A percentile compares a stretch with the other conserved stretches of the same genome.
Evolutionary conservation across 345 rosid genomes (phyloP).

Genomic region (Conringia planisiliqua): DNA sequence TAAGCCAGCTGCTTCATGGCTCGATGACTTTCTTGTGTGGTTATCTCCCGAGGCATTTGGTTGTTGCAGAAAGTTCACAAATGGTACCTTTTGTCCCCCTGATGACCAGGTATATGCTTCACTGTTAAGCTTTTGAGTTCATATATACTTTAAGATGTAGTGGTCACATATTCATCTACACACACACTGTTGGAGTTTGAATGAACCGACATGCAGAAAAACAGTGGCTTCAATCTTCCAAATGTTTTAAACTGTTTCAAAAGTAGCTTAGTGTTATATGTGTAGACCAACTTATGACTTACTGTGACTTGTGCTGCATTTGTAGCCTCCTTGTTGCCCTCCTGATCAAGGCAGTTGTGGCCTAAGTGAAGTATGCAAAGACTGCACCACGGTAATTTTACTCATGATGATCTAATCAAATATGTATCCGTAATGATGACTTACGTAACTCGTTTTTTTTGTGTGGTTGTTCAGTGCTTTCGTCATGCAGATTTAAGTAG

Average conservation of each 20-base stretch:
- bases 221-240: neutral
- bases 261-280: neutral
- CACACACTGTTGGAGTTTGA: neutral
- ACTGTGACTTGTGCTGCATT: slow-evolving; percentile 13
- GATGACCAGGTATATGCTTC: slow-evolving; percentile 70
- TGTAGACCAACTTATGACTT: neutral
- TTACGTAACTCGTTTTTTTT: neutral
- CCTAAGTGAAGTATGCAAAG: slow-evolving; percentile 76
- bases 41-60: slow-evolving; percentile 98
- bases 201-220: neutral
- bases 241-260: neutral
- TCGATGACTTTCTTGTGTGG: slow-evolving; percentile 98
- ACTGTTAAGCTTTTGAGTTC: neutral
- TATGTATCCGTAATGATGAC: neutral
- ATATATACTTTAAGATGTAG: neutral
- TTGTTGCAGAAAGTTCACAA: slow-evolving; percentile 89
- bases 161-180: neutral
- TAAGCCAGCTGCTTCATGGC: slow-evolving; percentile 99
- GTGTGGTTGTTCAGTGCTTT: slow-evolving; percentile 70
- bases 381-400: slow-evolving; percentile 86
- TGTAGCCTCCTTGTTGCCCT: slow-evolving; percentile 92
- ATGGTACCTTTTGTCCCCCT: slow-evolving; percentile 93
- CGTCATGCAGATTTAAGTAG: slow-evolving; percentile 78
- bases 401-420: neutral
- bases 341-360: slow-evolving; percentile 55